Evolutionary conservation across 768 basidiomycete genomes (phyloP).

Genomic region (Amanita molliuscula): DNA sequence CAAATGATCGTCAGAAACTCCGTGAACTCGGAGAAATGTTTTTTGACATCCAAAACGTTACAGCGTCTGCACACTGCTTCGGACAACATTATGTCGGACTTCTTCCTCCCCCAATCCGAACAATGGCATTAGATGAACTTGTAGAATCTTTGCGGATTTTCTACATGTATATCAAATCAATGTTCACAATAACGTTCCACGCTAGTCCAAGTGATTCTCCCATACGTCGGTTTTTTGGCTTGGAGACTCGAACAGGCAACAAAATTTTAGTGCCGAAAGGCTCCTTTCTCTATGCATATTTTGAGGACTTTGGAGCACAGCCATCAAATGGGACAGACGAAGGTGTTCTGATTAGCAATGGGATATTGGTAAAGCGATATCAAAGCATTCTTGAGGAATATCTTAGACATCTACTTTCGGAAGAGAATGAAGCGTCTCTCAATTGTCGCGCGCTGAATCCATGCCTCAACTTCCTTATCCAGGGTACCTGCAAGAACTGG

Average conservation of each 20-base stretch:
- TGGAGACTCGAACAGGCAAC: neutral
- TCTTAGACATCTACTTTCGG: slow-evolving; percentile 17
- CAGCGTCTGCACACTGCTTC: slow-evolving; percentile 4
- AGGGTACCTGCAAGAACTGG: slow-evolving; percentile 19
- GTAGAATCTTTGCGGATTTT: slow-evolving; percentile 12
- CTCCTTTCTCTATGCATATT: neutral
- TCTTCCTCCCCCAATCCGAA: neutral
- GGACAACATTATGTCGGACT: neutral
- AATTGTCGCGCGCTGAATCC: slow-evolving; percentile 21
- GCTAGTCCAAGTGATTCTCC: neutral
- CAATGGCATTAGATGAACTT: slow-evolving; percentile 7
- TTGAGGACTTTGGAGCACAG: neutral
- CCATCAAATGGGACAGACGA: neutral
- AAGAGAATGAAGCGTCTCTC: slow-evolving; percentile 26
- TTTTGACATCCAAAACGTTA: slow-evolving; percentile 14
- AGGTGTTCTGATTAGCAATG: neutral
- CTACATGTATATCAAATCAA: neutral
- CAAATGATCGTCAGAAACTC: neutral
- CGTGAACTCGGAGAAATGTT: slow-evolving; percentile 11
- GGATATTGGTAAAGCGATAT: slow-evolving; percentile 8
- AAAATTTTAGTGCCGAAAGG: neutral
- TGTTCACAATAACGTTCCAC: neutral
- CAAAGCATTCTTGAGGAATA: slow-evolving; percentile 14
- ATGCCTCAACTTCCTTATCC: slow-evolving; percentile 18
- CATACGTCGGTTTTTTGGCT: neutral